Evolutionary conservation across 2,329 filamentous ascomycete species (phyloP), one percentile per base, ranked within the genome.

Genomic region (Colletotrichum caudatum): DNA sequence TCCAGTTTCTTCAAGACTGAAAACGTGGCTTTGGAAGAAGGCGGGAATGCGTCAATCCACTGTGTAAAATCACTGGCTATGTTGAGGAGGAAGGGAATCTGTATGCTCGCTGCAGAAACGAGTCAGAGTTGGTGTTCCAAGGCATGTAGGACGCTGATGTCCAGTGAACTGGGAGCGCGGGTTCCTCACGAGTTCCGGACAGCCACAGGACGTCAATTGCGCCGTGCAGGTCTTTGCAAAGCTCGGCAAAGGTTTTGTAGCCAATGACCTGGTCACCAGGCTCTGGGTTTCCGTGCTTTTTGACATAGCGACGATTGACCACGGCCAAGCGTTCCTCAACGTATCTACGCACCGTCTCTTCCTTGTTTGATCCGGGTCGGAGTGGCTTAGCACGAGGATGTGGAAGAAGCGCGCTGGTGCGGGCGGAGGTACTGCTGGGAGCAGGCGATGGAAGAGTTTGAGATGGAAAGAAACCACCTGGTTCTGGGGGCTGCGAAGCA

Each of bases 161-260:
- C 35, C 39, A 33, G 41, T 8, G 29, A 23, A 16, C 16, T 59
- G 37, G 18, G 39, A 8, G 12, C 20, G 6, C 26, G n/a, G 41
- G 50, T 26, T 20, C 23, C 93, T 79, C 85, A 94, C 94, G 94
- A 29, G 95, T 97, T 12, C 93, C 94, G 39, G 91, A 94, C 29
- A 94, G 88, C 95, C 95, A 98, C 6, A 97, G 82, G 9, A 97
- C 88, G 79, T 97, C 92, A 20, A 97, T 82, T 16, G 97, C 79
- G 7, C 86, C 86, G 67, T 95, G 92, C 0, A 97, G 81, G 77
- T 97, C 94, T 68, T 84, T 88, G 65, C 90, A 93, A 5, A 94
- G 88, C 77, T 95, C 91, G 61, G 84, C 85, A 79, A 95, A 93
- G 63, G 82, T 88, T 65, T 84, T 80, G 77, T 89, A 90, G 29